phyloP scores from a whole-genome alignment of 2,329 filamentous ascomycete genomes.

The Venturiaceae sp. region DNA sequence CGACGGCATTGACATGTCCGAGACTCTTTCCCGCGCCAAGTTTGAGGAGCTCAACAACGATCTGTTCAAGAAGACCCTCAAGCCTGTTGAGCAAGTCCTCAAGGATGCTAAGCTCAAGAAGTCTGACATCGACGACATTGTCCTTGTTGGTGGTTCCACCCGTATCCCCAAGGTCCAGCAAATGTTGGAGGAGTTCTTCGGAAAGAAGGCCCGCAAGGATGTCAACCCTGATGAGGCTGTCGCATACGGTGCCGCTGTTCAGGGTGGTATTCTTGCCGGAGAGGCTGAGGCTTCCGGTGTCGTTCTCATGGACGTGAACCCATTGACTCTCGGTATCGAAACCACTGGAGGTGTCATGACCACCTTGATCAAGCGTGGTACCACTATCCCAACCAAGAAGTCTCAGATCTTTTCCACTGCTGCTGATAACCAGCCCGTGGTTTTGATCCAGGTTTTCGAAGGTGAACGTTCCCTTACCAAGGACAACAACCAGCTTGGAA shows the following conservation, averaged over 20 bases:
- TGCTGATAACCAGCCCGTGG: slow-evolving; percentile 91
- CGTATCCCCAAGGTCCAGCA: slow-evolving; percentile 97
- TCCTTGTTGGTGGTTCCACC: slow-evolving; percentile 95
- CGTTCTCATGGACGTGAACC: slow-evolving; percentile 96
- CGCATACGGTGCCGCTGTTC: slow-evolving; percentile 92
- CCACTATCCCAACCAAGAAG: slow-evolving; percentile 90
- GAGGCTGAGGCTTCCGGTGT: slow-evolving; percentile 72
- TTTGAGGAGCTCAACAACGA: slow-evolving; percentile 99
- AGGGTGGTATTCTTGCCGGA: slow-evolving; percentile 89
- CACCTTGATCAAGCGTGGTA: slow-evolving; percentile 91
- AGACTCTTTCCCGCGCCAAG: slow-evolving; percentile 96
- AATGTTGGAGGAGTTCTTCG: slow-evolving; percentile 93
- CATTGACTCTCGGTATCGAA: slow-evolving; percentile 91
- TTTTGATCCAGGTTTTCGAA: slow-evolving; percentile 92
- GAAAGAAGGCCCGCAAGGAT: slow-evolving; percentile 98
- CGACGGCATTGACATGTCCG: slow-evolving; percentile 94
- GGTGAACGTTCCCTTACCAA: slow-evolving; percentile 91
- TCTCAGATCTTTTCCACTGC: slow-evolving; percentile 96
- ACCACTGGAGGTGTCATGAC: slow-evolving; percentile 98
- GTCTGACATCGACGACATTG: slow-evolving; percentile 88
- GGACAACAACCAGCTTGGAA: slow-evolving; percentile 94
- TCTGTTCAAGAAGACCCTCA: slow-evolving; percentile 98
- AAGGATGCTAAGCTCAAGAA: slow-evolving; percentile 98
- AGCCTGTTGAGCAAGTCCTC: slow-evolving; percentile 96
- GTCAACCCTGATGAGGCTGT: slow-evolving; percentile 99